Base-by-base conservation (phyloP, 2,329 filamentous ascomycete genomes). In the Exophiala lecanii-corni region DNA sequence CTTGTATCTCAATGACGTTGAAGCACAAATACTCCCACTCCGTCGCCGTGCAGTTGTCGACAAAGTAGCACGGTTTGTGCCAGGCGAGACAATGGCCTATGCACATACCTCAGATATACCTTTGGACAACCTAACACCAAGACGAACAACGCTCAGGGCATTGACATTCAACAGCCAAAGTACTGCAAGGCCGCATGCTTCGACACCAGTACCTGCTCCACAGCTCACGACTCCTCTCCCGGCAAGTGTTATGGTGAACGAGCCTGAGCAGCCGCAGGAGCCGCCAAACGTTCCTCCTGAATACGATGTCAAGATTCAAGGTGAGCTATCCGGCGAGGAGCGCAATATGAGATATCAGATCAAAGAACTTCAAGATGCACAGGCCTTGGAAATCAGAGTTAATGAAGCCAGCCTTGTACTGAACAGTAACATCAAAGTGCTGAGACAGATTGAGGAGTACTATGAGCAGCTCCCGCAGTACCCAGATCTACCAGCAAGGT, bases 311-410 rank as follows among this genome's bases (percentile, higher is more conserved):
- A 42, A 42, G 33, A 16, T 39, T 31, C 37, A 36, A 16, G 16
- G 7, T 12, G 26, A 17, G 19, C 20, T 36, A 17, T 18, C n/a
- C 9, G 39, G 39, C 4, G 39, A 47, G 9, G 32, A 46, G n/a
- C 23, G 43, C 17, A 17, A 49, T 18, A 42, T 40, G 17, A n/a
- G n/a, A n/a, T 63, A 60, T 25, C 43, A 20, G 2, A 47, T 54
- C 1, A 39, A 49, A 16, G 51, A 66, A 31, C 57, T 67, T 9
- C 64, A 63, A 43, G 51, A 54, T 9, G 41, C 70, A 10, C 68
- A 70, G 38, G 55, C 48, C 30, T 59, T 60, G 30, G 61, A 67
- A 46, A 68, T 71, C 10, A 59, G 59, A 33, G 55, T 56, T 4
- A 65, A 65, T 20, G 63, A 68, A 37, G 52, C 58, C 1, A 35